phyloP scores from a whole-genome alignment of 129 eudicot species.

The Helichrysum umbraculigerum region DNA sequence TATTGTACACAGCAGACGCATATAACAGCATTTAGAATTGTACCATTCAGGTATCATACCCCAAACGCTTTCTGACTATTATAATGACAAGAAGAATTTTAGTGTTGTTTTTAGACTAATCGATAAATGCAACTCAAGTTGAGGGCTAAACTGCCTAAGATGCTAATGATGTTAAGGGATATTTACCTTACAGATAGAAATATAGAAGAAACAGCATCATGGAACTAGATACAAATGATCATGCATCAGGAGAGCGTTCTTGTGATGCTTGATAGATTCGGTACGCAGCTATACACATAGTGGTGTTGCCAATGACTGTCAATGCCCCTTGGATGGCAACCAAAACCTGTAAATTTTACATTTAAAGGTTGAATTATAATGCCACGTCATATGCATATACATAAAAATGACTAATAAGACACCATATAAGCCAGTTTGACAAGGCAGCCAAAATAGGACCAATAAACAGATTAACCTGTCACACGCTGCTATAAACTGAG shows the following conservation, averaged over 20 bases:
- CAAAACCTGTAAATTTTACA: conserved; percentile 44
- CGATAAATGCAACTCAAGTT: conserved; percentile 15
- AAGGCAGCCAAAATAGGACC: not conserved
- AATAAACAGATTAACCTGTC: not conserved
- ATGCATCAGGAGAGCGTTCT: conserved; percentile 48
- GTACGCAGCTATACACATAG: conserved; percentile 95
- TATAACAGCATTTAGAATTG: conserved; percentile 12
- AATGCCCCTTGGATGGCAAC: conserved; percentile 93
- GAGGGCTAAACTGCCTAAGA: conserved; percentile 6
- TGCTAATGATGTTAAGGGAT: not conserved
- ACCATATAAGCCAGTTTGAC: not conserved
- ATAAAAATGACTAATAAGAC: not conserved
- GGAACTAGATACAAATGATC: conserved; percentile 19
- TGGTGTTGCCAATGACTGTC: conserved; percentile 85
- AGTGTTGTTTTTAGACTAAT: not conserved
- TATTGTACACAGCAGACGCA: not conserved
- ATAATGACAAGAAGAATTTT: conserved; percentile 15
- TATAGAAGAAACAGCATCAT: conserved; percentile 1
- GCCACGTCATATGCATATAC: not conserved
- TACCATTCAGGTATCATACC: conserved; percentile 12
- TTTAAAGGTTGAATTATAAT: not conserved
- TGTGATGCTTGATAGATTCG: conserved; percentile 69
- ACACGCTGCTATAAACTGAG: too few species aligned
- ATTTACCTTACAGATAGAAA: conserved; percentile 20
- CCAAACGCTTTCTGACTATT: conserved; percentile 14